phyloP scores from a whole-genome alignment of 73 alveolate species.

The Paramecium tetraurelia region DNA sequence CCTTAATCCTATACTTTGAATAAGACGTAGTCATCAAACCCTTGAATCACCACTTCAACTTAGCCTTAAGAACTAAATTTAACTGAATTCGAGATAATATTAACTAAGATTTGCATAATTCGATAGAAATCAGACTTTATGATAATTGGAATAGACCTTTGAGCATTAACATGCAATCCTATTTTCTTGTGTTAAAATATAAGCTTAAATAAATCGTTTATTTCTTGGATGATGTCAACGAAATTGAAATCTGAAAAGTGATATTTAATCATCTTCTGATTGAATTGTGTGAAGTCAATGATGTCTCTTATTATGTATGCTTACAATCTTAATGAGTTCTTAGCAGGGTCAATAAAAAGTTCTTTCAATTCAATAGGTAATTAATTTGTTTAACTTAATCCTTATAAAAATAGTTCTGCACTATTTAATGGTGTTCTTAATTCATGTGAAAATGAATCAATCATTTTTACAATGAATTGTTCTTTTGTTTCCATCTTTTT shows the following conservation, averaged over 20 bases:
- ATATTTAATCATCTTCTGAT: not conserved
- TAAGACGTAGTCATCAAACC: not conserved
- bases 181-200: not conserved
- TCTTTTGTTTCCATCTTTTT: not conserved
- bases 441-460: conserved; percentile 26
- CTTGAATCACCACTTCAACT: not conserved
- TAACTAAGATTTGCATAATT: not conserved
- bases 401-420: not conserved
- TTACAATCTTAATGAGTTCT: not conserved
- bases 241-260: not conserved
- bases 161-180: not conserved
- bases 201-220: not conserved
- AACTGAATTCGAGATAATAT: not conserved
- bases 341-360: conserved; percentile 7
- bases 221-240: not conserved
- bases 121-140: not conserved
- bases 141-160: not conserved
- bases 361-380: not conserved
- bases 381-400: not conserved
- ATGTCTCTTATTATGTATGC: conserved; percentile 9
- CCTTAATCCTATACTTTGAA: not conserved
- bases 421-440: conserved; percentile 42
- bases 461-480: conserved; percentile 19
- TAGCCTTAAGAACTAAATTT: not conserved
- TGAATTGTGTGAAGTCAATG: conserved; percentile 12